Base-by-base conservation (phyloP, 2,329 filamentous ascomycete genomes). In the Stylonectria norvegica region DNA sequence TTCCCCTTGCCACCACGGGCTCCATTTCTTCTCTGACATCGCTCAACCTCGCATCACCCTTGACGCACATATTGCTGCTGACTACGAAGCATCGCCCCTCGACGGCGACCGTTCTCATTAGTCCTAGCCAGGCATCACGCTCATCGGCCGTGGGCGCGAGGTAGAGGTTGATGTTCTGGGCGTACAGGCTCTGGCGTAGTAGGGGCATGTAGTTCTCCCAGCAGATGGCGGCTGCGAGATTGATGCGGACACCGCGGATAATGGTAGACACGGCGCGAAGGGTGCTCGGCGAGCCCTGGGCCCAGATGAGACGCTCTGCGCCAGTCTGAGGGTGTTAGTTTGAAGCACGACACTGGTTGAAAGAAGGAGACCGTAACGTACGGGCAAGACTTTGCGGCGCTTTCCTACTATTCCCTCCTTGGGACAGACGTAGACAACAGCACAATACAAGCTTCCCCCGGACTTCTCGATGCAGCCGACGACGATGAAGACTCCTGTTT, bases 171-270 rank as follows among this genome's bases (percentile, higher is more conserved):
- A 96, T 81, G 59, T 95, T 95, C 64, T 96, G 91, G 3, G 80
- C 76, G 63, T 96, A 97, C 25, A 96, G 72, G 12, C 81, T 76
- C 60, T 95, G 86, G 14, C 91, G 79, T 6, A 96, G 72, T 14
- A 96, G 70, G 0, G 90, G 90, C 89, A 95, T 96, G 68, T 91
- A 95, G 63, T 87, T 95, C 64, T 97, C 90, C 90, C 90, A 96
- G 71, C 90, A 95, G 51, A 97, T 94, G 4, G 89, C 91, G 3
- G 86, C 82, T 0, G 85, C 90, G 44, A 96, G 76, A 41, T 87
- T 91, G 45, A 96, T 67, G 48, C 80, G 81, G 3, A 89, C 78
- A 35, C 88, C 89, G 45, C 84, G 83, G 61, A 96, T 89, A 17
- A 73, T 79, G 1, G 89, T 89, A 18, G 80, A 84, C 1, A 95